Percentiles rank a stretch among this genome's conserved stretches.
Conservation (phyloP, 345 rosid genomes). For the Citrus maxima region DNA sequence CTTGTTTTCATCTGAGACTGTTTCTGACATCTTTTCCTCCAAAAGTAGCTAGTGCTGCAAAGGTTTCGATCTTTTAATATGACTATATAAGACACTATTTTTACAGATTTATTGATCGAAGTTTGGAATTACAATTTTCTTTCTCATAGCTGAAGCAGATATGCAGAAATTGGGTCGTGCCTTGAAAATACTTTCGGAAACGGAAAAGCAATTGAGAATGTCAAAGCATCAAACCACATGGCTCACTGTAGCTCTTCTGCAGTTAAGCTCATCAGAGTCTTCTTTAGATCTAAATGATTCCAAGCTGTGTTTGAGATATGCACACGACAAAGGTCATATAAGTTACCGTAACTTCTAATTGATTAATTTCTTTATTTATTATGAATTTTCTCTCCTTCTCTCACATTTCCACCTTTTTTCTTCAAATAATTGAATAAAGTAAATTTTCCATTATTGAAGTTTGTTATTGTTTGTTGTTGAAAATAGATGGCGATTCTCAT, state of each 20-base stretch:
- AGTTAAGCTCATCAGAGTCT: conserved; percentile 62
- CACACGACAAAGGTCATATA: conserved; percentile 48
- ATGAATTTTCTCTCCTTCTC: not conserved
- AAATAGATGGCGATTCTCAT: conserved; percentile 45
- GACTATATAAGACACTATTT: not conserved
- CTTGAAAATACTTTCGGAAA: conserved; percentile 81
- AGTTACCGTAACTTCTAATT: not conserved
- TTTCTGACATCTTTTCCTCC: not conserved
- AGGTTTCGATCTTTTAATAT: not conserved
- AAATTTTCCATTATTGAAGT: not conserved
- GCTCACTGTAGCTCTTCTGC: conserved; percentile 94
- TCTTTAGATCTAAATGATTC: conserved; percentile 41
- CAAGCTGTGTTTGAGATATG: conserved; percentile 43
- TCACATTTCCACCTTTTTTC: not conserved
- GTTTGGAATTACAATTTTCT: conserved; percentile 10
- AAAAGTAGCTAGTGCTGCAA: not conserved
- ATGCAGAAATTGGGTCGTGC: conserved; percentile 70
- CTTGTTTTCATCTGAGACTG: not conserved
- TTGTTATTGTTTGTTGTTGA: conserved; percentile 12
- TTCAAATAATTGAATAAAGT: not conserved
- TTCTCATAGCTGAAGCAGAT: conserved; percentile 68
- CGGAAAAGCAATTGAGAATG: conserved; percentile 87
- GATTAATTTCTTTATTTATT: not conserved
- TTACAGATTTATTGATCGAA: not conserved
- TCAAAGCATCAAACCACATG: conserved; percentile 93